Conservation (phyloP, 2,329 filamentous ascomycete genomes). For the Seiridium unicorne region DNA sequence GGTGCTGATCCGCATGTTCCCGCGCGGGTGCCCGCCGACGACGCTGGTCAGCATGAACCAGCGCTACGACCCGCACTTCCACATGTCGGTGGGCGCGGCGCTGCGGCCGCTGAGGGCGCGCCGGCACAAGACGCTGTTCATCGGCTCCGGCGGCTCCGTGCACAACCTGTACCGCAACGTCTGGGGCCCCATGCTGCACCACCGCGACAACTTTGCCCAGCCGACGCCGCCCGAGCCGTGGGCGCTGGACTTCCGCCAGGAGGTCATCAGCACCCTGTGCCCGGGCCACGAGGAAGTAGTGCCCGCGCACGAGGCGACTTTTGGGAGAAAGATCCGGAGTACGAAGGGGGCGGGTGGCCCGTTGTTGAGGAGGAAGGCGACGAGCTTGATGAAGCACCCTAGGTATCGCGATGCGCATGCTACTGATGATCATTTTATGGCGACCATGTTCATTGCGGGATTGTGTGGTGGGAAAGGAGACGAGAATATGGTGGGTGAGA, state of each 20-base stretch:
- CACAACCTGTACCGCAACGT: constrained; percentile 69
- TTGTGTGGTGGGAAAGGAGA: constrained; percentile 48
- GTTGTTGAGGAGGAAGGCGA: constrained; percentile 50
- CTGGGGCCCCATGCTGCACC: constrained; percentile 63
- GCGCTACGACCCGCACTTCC: constrained; percentile 38
- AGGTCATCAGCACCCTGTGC: constrained; percentile 58
- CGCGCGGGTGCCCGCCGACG: constrained; percentile 61
- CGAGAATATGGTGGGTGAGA: constrained; percentile 34
- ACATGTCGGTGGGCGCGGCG: constrained; percentile 53
- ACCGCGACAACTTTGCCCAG: constrained; percentile 62
- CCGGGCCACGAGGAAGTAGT: constrained; percentile 33
- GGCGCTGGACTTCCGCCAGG: constrained; percentile 65
- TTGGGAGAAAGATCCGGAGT: not conserved
- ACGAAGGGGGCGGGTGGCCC: constrained; percentile 40
- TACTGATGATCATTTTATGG: constrained; percentile 71
- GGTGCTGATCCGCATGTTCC: constrained; percentile 70
- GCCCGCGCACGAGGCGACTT: constrained; percentile 10
- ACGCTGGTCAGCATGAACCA: constrained; percentile 47
- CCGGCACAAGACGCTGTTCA: constrained; percentile 50
- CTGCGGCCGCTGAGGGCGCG: constrained; percentile 54
- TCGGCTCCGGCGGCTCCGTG: constrained; percentile 61
- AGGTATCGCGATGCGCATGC: constrained; percentile 64
- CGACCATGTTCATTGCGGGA: constrained; percentile 62
- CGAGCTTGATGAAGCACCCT: constrained; percentile 67
- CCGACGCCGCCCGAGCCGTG: constrained; percentile 55